Conservation (phyloP, 2,329 filamentous ascomycete genomes). For the Fusarium sarcochroum region DNA sequence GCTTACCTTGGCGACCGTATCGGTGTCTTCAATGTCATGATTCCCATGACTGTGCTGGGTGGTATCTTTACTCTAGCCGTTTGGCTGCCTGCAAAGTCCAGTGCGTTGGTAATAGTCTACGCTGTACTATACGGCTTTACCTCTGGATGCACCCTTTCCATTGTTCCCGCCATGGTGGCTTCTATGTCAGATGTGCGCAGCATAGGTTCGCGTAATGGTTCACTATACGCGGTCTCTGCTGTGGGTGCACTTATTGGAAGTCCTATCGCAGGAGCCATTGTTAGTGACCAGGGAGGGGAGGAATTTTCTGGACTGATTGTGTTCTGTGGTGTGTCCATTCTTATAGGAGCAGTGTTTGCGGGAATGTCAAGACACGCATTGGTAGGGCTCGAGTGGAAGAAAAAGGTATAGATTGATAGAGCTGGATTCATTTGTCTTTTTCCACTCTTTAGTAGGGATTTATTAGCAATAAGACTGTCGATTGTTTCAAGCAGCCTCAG, state of each 20-base stretch:
- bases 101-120: conserved; percentile 49
- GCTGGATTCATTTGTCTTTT: too few relatives aligned
- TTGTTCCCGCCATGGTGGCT: conserved; percentile 52
- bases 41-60: conserved; percentile 59
- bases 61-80: conserved; percentile 50
- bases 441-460: too few relatives aligned
- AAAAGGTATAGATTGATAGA: not conserved
- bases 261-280: conserved; percentile 43
- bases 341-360: not conserved
- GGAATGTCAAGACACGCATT: not conserved
- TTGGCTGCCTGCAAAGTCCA: conserved; percentile 52
- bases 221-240: conserved; percentile 23
- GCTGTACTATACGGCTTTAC: conserved; percentile 54
- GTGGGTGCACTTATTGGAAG: conserved; percentile 40
- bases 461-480: too few relatives aligned
- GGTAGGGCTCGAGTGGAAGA: not conserved
- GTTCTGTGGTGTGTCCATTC: conserved; percentile 10
- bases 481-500: too few relatives aligned
- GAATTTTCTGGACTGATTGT: conserved; percentile 4
- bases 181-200: conserved; percentile 69
- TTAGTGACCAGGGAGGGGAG: not conserved
- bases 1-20: conserved; percentile 54
- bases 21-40: conserved; percentile 59
- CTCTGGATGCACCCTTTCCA: conserved; percentile 53
- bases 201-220: conserved; percentile 68